Percentiles rank a stretch among this genome's conserved stretches.
Conservation (phyloP, 768 basidiomycete species). For the Tulasnella sp. region DNA sequence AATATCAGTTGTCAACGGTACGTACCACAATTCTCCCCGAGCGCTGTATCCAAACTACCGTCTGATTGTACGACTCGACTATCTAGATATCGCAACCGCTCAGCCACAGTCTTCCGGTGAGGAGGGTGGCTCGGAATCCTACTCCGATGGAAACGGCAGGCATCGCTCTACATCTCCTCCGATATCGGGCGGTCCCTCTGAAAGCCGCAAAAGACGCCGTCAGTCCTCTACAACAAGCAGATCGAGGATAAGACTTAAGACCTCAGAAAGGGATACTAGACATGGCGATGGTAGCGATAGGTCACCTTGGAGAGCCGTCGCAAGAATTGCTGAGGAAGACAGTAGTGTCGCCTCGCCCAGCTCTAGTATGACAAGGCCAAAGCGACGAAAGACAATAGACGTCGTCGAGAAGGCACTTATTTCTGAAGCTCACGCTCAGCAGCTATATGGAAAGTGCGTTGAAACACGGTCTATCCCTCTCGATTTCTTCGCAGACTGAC, state of each 20-base stretch:
- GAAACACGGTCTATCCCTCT: not conserved
- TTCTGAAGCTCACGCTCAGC: constrained; percentile 16
- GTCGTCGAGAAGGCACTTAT: constrained; percentile 18
- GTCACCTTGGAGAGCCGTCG: not conserved
- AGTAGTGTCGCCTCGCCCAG: constrained; percentile 8
- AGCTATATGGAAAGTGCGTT: constrained; percentile 17
- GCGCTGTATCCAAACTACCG: too few relatives aligned
- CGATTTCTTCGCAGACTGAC: not conserved
- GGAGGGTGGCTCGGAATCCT: constrained; percentile 1
- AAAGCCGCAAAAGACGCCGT: constrained; percentile 1
- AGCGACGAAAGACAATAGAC: constrained; percentile 8
- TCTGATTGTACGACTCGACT: not conserved
- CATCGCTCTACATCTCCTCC: not conserved
- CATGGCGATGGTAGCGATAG: constrained; percentile 1
- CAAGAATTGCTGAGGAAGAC: not conserved
- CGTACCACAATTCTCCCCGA: too few relatives aligned
- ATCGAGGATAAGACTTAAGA: constrained; percentile 5
- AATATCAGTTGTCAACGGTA: constrained; percentile 20
- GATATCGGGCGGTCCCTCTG: not conserved
- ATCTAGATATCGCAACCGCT: constrained; percentile 14
- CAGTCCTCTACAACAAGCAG: constrained; percentile 4
- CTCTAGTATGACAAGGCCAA: not conserved
- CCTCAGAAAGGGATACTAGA: not conserved
- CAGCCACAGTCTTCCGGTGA: constrained; percentile 10
- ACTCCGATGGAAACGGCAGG: not conserved